Evolutionary conservation across 495 filamentous ascomycete genomes (phyloP).

Genomic region (Thozetella sp.): DNA sequence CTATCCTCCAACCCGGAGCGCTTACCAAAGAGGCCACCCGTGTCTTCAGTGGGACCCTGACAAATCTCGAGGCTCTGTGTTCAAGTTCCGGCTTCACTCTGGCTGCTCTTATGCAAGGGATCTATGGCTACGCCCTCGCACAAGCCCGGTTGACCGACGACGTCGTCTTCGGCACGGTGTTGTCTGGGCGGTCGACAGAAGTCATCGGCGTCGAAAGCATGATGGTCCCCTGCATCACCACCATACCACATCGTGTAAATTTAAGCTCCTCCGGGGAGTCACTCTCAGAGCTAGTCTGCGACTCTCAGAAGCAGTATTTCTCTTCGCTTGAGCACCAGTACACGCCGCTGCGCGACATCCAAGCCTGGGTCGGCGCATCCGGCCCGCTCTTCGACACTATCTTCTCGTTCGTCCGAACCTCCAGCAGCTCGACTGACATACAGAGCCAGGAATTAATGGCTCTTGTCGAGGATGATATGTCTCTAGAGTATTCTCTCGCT

Average conservation of each 20-base stretch:
- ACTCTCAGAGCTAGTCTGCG: neutral
- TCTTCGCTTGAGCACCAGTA: neutral
- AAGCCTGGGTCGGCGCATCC: neutral
- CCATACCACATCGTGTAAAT: neutral
- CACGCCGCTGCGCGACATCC: neutral
- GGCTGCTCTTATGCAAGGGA: neutral
- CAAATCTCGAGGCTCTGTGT: neutral
- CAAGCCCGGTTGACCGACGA: neutral
- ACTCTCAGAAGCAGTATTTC: neutral
- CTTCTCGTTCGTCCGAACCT: neutral
- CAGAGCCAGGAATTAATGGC: neutral
- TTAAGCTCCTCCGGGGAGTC: neutral
- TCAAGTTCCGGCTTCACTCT: neutral
- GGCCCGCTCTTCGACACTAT: neutral
- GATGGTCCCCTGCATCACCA: neutral
- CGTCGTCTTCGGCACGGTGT: neutral
- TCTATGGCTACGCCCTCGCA: neutral
- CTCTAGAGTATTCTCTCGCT: neutral
- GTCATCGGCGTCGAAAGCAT: neutral
- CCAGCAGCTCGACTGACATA: neutral
- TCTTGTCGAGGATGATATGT: neutral
- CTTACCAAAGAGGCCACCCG: neutral
- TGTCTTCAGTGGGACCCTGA: neutral
- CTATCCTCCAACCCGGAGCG: neutral
- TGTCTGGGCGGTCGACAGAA: neutral